A percentile compares a stretch with the other conserved stretches of the same genome.
These are phyloP conservation scores for Penicillium egyptiacum DNA, from an alignment of 495 filamentous ascomycete genomes.

Conservation along the genomic window DNA sequence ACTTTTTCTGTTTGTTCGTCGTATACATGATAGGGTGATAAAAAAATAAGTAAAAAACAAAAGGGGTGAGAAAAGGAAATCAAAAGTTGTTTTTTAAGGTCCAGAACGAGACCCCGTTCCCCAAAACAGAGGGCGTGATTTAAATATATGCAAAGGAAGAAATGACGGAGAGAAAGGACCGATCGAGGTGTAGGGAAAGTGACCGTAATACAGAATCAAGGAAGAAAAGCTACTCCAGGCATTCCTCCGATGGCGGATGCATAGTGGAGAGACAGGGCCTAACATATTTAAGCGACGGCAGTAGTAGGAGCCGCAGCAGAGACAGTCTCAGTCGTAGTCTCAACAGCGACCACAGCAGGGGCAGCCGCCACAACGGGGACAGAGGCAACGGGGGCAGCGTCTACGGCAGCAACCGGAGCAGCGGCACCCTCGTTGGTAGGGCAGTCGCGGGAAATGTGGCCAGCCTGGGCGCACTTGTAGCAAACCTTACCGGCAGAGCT, in stretches of 20 bases:
- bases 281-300: conserved; percentile 54
- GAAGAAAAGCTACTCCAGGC: conserved; percentile 28
- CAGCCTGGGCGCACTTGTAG: conserved; percentile 93
- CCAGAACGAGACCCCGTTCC: conserved; percentile 13
- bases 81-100: conserved; percentile 8
- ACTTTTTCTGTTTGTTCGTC: conserved; percentile 45
- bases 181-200: conserved; percentile 26
- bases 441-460: conserved; percentile 96
- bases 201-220: conserved; percentile 37
- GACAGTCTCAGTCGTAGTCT: conserved; percentile 37
- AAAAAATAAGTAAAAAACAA: conserved; percentile 16
- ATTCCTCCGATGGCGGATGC: conserved; percentile 19
- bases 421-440: conserved; percentile 59
- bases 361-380: conserved; percentile 33
- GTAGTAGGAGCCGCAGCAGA: conserved; percentile 51
- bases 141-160: conserved; percentile 49
- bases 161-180: conserved; percentile 27
- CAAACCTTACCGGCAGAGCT: conserved; percentile 97
- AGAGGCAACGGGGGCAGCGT: conserved; percentile 32
- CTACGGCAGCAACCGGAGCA: conserved; percentile 16
- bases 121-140: conserved; percentile 27
- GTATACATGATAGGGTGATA: conserved; percentile 44
- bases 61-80: conserved; percentile 13
- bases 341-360: conserved; percentile 46
- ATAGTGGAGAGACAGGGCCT: conserved; percentile 24